Evolutionary conservation across 495 filamentous ascomycete genomes (phyloP).

Genomic region (Haplographium delicatum): DNA sequence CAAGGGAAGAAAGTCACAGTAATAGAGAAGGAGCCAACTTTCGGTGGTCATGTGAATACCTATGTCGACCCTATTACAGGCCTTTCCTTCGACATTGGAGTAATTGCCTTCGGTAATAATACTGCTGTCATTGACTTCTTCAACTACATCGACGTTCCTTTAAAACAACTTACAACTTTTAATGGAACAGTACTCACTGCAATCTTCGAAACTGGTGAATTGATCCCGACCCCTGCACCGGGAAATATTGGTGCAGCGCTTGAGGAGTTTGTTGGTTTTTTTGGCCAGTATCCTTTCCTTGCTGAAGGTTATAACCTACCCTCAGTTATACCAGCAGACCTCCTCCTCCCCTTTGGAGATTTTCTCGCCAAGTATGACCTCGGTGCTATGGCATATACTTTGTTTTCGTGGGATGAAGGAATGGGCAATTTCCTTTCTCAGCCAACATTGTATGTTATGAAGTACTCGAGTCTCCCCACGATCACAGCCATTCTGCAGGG

Average conservation of each 20-base stretch:
- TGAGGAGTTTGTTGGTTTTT: neutral
- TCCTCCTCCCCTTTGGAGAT: conserved; percentile 36
- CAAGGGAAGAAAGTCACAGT: conserved; percentile 35
- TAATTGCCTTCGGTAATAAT: neutral
- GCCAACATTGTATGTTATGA: conserved; percentile 25
- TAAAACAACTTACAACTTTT: neutral
- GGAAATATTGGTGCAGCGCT: conserved; percentile 27
- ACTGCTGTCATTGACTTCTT: conserved; percentile 35
- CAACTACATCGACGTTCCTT: conserved; percentile 30
- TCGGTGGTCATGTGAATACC: conserved; percentile 45
- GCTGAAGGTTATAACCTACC: conserved; percentile 38
- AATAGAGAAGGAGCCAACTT: conserved; percentile 33
- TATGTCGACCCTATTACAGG: conserved; percentile 23
- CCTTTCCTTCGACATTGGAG: conserved; percentile 7
- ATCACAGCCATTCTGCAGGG: conserved; percentile 32
- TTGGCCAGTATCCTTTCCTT: conserved; percentile 30
- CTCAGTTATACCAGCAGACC: conserved; percentile 36
- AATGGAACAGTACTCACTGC: no score
- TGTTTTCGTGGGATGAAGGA: conserved; percentile 13
- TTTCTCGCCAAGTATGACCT: conserved; percentile 34
- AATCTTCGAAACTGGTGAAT: neutral
- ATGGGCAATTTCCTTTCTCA: conserved; percentile 18
- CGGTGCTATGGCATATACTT: conserved; percentile 9
- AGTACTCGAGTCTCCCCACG: conserved; percentile 29
- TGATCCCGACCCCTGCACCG: conserved; percentile 10